These are phyloP conservation scores for Pythium phragmiticola DNA, from an alignment of 352 stramenopile species.

Conservation along the genomic window DNA sequence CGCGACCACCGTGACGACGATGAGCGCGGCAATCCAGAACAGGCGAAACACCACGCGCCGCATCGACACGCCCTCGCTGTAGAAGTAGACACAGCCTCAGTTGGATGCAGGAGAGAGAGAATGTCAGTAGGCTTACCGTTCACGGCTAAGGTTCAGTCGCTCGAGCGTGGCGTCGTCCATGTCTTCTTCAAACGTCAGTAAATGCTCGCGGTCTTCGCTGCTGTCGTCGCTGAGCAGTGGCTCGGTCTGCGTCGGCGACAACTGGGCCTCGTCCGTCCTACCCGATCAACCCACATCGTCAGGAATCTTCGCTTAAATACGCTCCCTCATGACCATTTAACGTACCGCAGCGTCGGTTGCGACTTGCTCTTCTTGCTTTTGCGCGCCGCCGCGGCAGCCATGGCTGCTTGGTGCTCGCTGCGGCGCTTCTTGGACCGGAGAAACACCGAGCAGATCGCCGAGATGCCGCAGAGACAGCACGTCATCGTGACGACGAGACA, in stretches of 20 bases:
- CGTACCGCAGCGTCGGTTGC: conserved; percentile 20
- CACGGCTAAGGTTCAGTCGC: conserved; percentile 41
- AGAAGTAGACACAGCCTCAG: background rate
- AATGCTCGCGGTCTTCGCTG: conserved; percentile 37
- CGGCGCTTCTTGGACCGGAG: conserved; percentile 26
- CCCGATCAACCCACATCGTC: background rate
- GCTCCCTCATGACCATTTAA: background rate
- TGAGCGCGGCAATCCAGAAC: conserved; percentile 49
- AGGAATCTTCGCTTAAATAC: too few relatives aligned
- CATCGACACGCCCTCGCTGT: conserved; percentile 43
- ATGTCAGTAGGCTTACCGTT: conserved; percentile 21
- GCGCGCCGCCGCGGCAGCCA: background rate
- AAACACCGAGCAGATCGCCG: conserved; percentile 76
- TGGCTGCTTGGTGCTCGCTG: conserved; percentile 11
- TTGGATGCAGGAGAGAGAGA: background rate
- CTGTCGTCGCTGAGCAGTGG: conserved; percentile 49
- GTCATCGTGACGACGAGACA: conserved; percentile 80
- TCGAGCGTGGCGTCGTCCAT: conserved; percentile 53
- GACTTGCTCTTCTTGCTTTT: conserved; percentile 34
- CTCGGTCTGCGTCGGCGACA: conserved; percentile 40
- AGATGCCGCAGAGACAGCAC: conserved; percentile 78
- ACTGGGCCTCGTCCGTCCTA: conserved; percentile 36
- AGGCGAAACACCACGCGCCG: conserved; percentile 58
- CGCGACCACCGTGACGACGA: conserved; percentile 61
- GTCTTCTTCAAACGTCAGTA: conserved; percentile 60